These are phyloP conservation scores for Lachnellula suecica DNA, from an alignment of 2,329 filamentous ascomycete species.

Conservation along the genomic window DNA sequence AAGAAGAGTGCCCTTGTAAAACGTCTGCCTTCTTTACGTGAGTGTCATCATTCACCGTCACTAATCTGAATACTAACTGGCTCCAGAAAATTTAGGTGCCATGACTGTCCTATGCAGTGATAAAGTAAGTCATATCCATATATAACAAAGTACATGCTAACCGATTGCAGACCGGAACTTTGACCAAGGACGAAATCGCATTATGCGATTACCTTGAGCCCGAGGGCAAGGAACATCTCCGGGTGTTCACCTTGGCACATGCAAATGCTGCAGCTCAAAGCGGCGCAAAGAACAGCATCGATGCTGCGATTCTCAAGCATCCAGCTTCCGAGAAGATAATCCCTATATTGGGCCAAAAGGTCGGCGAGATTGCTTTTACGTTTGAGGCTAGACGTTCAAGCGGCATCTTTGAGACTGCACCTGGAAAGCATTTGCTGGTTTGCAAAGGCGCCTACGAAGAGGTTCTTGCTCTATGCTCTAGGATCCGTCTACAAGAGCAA, in stretches of 20 bases:
- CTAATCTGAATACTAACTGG: neutral
- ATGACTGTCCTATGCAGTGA: neutral
- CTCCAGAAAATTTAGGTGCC: neutral
- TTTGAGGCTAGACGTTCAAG: neutral
- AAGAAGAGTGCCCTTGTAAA: constrained; percentile 7
- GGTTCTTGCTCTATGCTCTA: no score
- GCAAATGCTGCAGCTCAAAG: neutral
- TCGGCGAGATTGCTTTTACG: neutral
- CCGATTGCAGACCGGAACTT: neutral
- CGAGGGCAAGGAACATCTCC: neutral
- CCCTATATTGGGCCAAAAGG: neutral
- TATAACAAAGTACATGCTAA: neutral
- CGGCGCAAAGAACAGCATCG: neutral
- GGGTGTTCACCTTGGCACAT: neutral
- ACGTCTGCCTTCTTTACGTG: constrained; percentile 6
- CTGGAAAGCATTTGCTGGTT: neutral
- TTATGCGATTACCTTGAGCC: neutral
- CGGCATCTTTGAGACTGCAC: neutral
- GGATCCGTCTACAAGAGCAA: no score
- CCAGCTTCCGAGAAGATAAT: neutral
- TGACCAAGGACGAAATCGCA: neutral
- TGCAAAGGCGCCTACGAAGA: neutral
- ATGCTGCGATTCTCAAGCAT: neutral
- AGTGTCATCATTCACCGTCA: neutral
- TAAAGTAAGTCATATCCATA: neutral